Percentiles rank a stretch among this genome's conserved stretches.
phyloP scores from a whole-genome alignment of 2,329 filamentous ascomycete species.

The Venturia pyrina region DNA sequence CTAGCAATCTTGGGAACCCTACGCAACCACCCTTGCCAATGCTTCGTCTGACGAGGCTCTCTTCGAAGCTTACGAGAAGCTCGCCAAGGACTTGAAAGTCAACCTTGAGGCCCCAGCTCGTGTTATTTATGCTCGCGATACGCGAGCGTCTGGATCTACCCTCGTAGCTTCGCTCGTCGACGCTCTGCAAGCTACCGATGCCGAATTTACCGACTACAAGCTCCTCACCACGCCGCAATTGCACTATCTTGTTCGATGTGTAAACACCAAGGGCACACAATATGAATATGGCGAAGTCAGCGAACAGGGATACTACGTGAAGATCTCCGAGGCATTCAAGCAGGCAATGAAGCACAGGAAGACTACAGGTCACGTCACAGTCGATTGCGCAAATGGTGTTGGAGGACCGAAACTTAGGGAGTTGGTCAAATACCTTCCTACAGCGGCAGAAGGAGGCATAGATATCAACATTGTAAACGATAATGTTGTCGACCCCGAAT shows the following conservation, averaged over 20 bases:
- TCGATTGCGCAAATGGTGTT: slow-evolving; percentile 95
- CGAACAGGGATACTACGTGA: slow-evolving; percentile 90
- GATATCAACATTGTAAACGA: slow-evolving; percentile 87
- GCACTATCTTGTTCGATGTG: slow-evolving; percentile 89
- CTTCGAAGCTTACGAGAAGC: slow-evolving; percentile 62
- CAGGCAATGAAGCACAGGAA: slow-evolving; percentile 69
- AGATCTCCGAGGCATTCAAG: slow-evolving; percentile 76
- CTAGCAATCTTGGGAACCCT: slow-evolving; percentile 73
- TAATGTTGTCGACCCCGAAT: slow-evolving; percentile 80
- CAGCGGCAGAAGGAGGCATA: slow-evolving; percentile 55
- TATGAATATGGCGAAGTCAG: slow-evolving; percentile 82
- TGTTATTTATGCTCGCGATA: slow-evolving; percentile 87
- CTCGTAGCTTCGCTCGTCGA: slow-evolving; percentile 71
- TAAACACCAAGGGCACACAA: slow-evolving; percentile 83
- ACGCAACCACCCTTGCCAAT: slow-evolving; percentile 86
- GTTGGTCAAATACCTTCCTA: slow-evolving; percentile 71
- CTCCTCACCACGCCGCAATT: slow-evolving; percentile 94
- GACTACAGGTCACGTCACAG: slow-evolving; percentile 62
- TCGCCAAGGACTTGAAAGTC: slow-evolving; percentile 67
- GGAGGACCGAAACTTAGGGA: slow-evolving; percentile 84
- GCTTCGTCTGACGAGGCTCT: slow-evolving; percentile 65
- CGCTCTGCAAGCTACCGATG: slow-evolving; percentile 65
- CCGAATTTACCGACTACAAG: slow-evolving; percentile 74
- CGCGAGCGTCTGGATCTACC: slow-evolving; percentile 78
- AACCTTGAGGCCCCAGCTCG: slow-evolving; percentile 60